Evolutionary conservation across 805 yeast genomes (phyloP).

Genomic region (Teunomyces tritomae): DNA sequence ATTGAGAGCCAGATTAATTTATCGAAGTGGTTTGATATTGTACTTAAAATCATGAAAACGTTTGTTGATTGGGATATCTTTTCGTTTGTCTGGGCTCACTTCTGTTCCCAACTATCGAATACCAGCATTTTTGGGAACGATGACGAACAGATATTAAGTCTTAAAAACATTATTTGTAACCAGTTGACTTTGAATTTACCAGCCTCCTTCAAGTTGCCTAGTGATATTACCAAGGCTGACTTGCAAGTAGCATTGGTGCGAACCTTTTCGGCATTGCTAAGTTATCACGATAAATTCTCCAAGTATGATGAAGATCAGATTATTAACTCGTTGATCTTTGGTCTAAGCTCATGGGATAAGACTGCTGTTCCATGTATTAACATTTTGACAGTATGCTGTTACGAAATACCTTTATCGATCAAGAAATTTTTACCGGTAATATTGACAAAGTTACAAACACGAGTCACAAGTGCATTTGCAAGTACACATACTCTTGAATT

Average conservation of each 20-base stretch:
- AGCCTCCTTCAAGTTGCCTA: slow-evolving; percentile 33
- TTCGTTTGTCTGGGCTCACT: slow-evolving; percentile 62
- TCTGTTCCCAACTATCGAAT: slow-evolving; percentile 68
- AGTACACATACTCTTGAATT: slow-evolving; percentile 76
- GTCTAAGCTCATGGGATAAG: slow-evolving; percentile 72
- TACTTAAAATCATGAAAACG: slow-evolving; percentile 47
- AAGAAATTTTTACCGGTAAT: slow-evolving; percentile 68
- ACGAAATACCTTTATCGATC: slow-evolving; percentile 72
- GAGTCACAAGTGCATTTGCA: slow-evolving; percentile 67
- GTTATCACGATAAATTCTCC: slow-evolving; percentile 53
- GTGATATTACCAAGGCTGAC: slow-evolving; percentile 52
- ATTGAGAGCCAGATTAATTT: slow-evolving; percentile 13
- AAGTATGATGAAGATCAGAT: slow-evolving; percentile 63
- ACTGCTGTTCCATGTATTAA: slow-evolving; percentile 78
- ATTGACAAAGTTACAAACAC: slow-evolving; percentile 69
- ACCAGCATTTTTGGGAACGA: slow-evolving; percentile 48
- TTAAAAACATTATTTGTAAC: slow-evolving; percentile 52
- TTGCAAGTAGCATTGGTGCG: slow-evolving; percentile 65
- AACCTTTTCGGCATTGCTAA: slow-evolving; percentile 58
- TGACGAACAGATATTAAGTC: slow-evolving; percentile 35
- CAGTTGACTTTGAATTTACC: slow-evolving; percentile 56
- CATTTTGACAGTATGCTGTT: slow-evolving; percentile 72
- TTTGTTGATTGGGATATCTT: slow-evolving; percentile 71
- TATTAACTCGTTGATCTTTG: slow-evolving; percentile 55
- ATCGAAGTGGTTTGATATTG: slow-evolving; percentile 50